Percentiles rank a stretch among this genome's conserved stretches.
These are phyloP conservation scores for Pterocarpus santalinus DNA, from an alignment of 306 rosid genomes.

Conservation along the genomic window DNA sequence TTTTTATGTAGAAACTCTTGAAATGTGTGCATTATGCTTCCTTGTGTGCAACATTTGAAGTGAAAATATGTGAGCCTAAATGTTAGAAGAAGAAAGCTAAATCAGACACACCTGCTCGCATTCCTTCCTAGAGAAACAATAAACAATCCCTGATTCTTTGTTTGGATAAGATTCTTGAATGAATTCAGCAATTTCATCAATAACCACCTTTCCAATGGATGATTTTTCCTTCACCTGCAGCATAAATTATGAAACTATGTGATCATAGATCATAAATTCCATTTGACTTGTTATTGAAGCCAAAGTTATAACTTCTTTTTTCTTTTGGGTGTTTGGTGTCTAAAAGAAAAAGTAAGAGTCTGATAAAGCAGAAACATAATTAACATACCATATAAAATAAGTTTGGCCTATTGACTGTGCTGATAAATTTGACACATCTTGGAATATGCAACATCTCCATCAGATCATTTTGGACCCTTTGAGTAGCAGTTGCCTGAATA, in stretches of 20 bases:
- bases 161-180: constrained; percentile 79
- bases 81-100: constrained; percentile 31
- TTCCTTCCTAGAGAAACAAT: constrained; percentile 96
- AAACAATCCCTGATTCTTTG: constrained; percentile 88
- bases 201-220: constrained; percentile 79
- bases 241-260: constrained; percentile 30
- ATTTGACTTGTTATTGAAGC: constrained; percentile 31
- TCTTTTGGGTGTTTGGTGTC: not conserved
- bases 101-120: constrained; percentile 80
- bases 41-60: constrained; percentile 25
- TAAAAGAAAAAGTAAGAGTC: constrained; percentile 24
- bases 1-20: constrained; percentile 4
- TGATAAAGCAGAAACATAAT: not conserved
- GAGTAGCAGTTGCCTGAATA: constrained; percentile 94
- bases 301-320: constrained; percentile 18
- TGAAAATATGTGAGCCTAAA: constrained; percentile 35
- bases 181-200: constrained; percentile 83
- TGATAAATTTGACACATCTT: constrained; percentile 88
- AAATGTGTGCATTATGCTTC: constrained; percentile 36
- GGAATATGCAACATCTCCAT: constrained; percentile 93
- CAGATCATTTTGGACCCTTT: constrained; percentile 92
- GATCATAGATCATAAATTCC: constrained; percentile 25
- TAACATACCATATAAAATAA: constrained; percentile 80
- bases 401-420: constrained; percentile 95
- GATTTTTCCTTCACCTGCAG: constrained; percentile 88